Percentiles rank a stretch among this genome's conserved stretches.
Conservation (phyloP, 2,329 filamentous ascomycete species). For the Arthrobotrys iridis region DNA sequence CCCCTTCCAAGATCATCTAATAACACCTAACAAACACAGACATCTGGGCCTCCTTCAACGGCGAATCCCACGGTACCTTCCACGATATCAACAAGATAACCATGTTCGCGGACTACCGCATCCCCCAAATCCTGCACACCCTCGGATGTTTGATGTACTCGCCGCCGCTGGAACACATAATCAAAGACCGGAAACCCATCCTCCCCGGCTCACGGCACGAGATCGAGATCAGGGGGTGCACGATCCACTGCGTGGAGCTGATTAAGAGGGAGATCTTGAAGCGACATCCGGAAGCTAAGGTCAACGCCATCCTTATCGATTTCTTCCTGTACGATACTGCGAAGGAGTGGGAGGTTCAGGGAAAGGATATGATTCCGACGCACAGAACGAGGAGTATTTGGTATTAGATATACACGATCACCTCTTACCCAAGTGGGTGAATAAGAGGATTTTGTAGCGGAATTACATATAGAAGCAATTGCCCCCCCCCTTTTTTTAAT, state of each 20-base stretch:
- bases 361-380: conserved; percentile 74
- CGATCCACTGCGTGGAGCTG: conserved; percentile 95
- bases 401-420: too few species aligned
- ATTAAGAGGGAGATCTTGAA: conserved; percentile 81
- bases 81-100: conserved; percentile 93
- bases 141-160: conserved; percentile 86
- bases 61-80: conserved; percentile 80
- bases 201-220: conserved; percentile 81
- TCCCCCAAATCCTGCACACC: conserved; percentile 89
- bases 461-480: not conserved
- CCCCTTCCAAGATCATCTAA: not conserved
- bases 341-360: conserved; percentile 78
- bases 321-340: conserved; percentile 97
- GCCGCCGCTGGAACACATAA: conserved; percentile 77
- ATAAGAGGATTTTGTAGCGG: not conserved
- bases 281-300: conserved; percentile 72
- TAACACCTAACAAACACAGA: conserved; percentile 65
- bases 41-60: conserved; percentile 94
- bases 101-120: conserved; percentile 98
- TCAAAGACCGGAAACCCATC: conserved; percentile 73
- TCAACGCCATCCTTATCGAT: conserved; percentile 93
- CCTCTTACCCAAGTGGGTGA: too few species aligned
- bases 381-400: conserved; percentile 93
- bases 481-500: not conserved
- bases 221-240: conserved; percentile 87